Percentiles rank a stretch among this genome's conserved stretches.
These are phyloP conservation scores for Lathyrus tuberosus DNA, from an alignment of 306 rosid genomes.

Conservation along the genomic window DNA sequence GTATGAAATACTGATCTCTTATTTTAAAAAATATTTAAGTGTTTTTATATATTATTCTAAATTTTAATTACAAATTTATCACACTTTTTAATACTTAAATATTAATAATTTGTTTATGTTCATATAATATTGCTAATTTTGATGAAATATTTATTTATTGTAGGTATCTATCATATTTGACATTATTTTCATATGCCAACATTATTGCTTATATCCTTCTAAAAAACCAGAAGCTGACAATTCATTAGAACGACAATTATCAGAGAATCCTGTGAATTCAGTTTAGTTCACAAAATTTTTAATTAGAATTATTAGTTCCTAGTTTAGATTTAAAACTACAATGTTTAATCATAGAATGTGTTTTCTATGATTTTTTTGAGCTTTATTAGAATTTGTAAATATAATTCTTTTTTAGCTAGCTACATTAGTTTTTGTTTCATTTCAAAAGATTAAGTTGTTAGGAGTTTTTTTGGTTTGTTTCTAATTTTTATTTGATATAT, in stretches of 20 bases:
- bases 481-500: background rate
- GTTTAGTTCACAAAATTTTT: background rate
- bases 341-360: too few relatives aligned
- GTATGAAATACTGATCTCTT: constrained; percentile 46
- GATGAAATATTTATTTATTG: constrained; percentile 24
- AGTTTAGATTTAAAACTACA: background rate
- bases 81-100: background rate
- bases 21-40: background rate
- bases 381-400: constrained; percentile 15
- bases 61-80: background rate
- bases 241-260: constrained; percentile 12
- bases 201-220: constrained; percentile 33
- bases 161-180: constrained; percentile 70
- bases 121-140: background rate
- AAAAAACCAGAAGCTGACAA: constrained; percentile 16
- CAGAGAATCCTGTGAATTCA: constrained; percentile 28
- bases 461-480: background rate
- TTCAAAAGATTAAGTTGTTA: background rate
- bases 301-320: background rate
- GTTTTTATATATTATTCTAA: background rate
- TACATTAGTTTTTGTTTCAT: background rate
- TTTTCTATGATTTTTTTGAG: too few relatives aligned
- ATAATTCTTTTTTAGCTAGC: background rate
- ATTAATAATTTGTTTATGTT: background rate
- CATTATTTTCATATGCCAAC: constrained; percentile 42